Evolutionary conservation across 1,139 yeast species (phyloP).

Genomic region (Nakaseomyces bracarensis): DNA sequence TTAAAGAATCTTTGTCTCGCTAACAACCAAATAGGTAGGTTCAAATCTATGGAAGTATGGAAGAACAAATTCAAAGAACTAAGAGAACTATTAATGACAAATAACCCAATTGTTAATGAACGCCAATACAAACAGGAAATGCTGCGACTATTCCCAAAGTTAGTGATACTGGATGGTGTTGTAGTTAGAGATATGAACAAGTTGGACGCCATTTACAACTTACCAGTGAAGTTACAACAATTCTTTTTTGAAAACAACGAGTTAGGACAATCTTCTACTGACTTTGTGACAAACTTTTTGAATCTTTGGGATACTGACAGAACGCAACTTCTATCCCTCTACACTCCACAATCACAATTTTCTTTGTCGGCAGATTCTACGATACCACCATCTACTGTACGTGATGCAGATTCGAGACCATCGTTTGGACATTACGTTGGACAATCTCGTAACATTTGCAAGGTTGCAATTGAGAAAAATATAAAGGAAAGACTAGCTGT

Average conservation of each 20-base stretch:
- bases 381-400: constrained; percentile 39
- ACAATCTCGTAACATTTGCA: constrained; percentile 66
- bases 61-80: constrained; percentile 63
- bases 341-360: constrained; percentile 78
- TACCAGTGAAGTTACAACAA: constrained; percentile 43
- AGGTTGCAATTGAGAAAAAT: constrained; percentile 53
- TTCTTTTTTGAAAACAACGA: constrained; percentile 80
- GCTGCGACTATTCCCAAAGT: constrained; percentile 64
- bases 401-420: constrained; percentile 35
- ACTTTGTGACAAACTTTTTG: constrained; percentile 65
- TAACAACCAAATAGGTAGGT: constrained; percentile 55
- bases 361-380: constrained; percentile 53
- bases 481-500: constrained; percentile 51
- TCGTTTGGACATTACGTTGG: constrained; percentile 62
- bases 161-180: constrained; percentile 71
- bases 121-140: constrained; percentile 54
- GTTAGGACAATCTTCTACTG: constrained; percentile 60
- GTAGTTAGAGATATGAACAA: constrained; percentile 64
- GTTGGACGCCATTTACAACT: constrained; percentile 42
- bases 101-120: constrained; percentile 59
- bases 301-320: constrained; percentile 79
- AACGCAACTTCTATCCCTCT: constrained; percentile 56
- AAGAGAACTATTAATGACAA: constrained; percentile 65
- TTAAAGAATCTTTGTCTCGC: constrained; percentile 73
- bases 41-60: constrained; percentile 65